Percentiles rank a stretch among this genome's conserved stretches.
These are phyloP conservation scores for Acidomyces sp. DNA, from an alignment of 495 filamentous ascomycete species.

Conservation along the genomic window DNA sequence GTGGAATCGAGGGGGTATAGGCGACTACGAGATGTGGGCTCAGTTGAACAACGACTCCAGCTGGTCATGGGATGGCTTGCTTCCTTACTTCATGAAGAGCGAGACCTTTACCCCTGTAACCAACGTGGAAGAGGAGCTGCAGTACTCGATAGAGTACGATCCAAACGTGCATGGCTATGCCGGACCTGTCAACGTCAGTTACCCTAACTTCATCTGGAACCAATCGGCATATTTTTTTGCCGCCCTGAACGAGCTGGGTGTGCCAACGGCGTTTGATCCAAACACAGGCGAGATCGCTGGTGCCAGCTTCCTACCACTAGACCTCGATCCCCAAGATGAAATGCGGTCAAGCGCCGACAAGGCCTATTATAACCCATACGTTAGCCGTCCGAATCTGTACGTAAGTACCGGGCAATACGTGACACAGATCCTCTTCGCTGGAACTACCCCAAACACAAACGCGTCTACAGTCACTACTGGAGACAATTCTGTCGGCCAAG, in stretches of 20 bases:
- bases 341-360: constrained; percentile 15
- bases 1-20: constrained; percentile 16
- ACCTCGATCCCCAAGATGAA: constrained; percentile 16
- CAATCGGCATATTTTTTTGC: constrained; percentile 13
- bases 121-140: constrained; percentile 4
- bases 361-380: constrained; percentile 18
- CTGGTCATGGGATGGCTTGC: constrained; percentile 19
- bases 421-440: constrained; percentile 19
- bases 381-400: constrained; percentile 16
- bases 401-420: constrained; percentile 19
- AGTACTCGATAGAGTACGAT: constrained; percentile 16
- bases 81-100: constrained; percentile 21
- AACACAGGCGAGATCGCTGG: constrained; percentile 17
- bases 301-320: constrained; percentile 17
- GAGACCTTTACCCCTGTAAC: constrained; percentile 16
- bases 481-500: constrained; percentile 7
- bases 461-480: background rate
- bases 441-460: constrained; percentile 1
- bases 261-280: constrained; percentile 21
- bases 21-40: constrained; percentile 18
- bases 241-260: constrained; percentile 18
- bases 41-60: constrained; percentile 12
- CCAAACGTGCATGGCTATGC: constrained; percentile 12
- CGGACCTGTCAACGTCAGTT: constrained; percentile 20
- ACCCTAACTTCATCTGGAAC: constrained; percentile 16